Evolutionary conservation across 148 eudicot genomes (phyloP).

Genomic region (Cornus kousa): DNA sequence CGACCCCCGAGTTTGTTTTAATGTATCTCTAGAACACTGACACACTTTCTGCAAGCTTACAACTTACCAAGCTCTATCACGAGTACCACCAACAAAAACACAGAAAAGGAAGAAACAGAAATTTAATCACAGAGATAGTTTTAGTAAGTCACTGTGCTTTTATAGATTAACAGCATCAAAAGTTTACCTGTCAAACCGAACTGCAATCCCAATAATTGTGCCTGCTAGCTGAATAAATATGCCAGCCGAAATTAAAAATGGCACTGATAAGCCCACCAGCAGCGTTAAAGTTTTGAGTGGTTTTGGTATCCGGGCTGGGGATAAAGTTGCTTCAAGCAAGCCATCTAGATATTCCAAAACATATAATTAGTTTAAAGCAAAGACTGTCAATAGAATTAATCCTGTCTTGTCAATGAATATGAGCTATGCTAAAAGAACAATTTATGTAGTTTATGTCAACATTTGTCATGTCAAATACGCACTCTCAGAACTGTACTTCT

Average conservation of each 20-base stretch:
- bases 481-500: background rate
- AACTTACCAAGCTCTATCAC: background rate
- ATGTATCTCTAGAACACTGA: background rate
- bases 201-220: slow-evolving; percentile 63
- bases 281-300: slow-evolving; percentile 79
- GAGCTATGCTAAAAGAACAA: background rate
- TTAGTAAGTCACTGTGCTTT: background rate
- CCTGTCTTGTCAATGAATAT: background rate
- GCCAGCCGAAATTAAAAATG: slow-evolving; percentile 78
- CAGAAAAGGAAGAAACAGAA: background rate
- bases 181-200: slow-evolving; percentile 80
- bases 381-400: background rate
- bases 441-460: background rate
- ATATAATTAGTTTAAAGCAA: slow-evolving; percentile 20
- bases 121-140: background rate
- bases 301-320: slow-evolving; percentile 80
- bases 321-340: slow-evolving; percentile 90
- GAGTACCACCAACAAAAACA: background rate
- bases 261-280: slow-evolving; percentile 66
- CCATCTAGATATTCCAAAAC: slow-evolving; percentile 60
- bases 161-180: background rate
- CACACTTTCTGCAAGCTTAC: background rate
- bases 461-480: background rate
- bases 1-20: background rate
- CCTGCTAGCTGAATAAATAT: slow-evolving; percentile 54